phyloP scores from a whole-genome alignment of 2,329 filamentous ascomycete species.

The Cylindrodendrum hubeiense region DNA sequence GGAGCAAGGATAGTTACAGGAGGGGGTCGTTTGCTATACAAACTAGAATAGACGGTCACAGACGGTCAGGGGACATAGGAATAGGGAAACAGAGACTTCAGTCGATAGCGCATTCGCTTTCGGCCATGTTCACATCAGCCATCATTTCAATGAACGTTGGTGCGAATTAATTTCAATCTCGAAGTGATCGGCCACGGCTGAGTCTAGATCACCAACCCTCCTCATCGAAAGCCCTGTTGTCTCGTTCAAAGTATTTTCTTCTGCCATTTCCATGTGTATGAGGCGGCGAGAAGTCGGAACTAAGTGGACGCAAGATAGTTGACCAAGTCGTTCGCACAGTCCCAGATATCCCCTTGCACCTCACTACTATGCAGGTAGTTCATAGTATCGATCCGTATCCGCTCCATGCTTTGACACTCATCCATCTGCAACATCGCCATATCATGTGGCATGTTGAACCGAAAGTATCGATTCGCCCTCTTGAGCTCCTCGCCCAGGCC shows the following conservation, averaged over 20 bases:
- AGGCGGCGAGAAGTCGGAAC: not conserved
- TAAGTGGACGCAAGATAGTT: not conserved
- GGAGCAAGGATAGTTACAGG: not conserved
- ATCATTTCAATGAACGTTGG: not conserved
- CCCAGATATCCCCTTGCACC: not conserved
- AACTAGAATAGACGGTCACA: constrained; percentile 2
- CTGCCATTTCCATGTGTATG: too few relatives aligned
- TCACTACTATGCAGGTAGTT: not conserved
- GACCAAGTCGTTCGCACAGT: not conserved
- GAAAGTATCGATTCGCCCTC: not conserved
- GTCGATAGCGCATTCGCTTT: not conserved
- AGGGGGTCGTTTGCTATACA: not conserved
- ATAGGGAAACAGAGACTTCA: not conserved
- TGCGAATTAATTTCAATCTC: not conserved
- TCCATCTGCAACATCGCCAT: not conserved
- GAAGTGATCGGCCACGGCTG: not conserved
- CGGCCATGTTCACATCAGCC: not conserved
- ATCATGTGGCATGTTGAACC: not conserved
- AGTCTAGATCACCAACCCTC: not conserved
- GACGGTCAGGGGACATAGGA: not conserved
- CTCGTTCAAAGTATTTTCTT: too few relatives aligned
- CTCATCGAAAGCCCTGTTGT: too few relatives aligned
- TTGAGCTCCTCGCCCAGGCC: not conserved
- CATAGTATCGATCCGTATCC: not conserved
- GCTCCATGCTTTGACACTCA: not conserved